Conservation (phyloP, 768 basidiomycete species). For the Paxillus rubicundulus region DNA sequence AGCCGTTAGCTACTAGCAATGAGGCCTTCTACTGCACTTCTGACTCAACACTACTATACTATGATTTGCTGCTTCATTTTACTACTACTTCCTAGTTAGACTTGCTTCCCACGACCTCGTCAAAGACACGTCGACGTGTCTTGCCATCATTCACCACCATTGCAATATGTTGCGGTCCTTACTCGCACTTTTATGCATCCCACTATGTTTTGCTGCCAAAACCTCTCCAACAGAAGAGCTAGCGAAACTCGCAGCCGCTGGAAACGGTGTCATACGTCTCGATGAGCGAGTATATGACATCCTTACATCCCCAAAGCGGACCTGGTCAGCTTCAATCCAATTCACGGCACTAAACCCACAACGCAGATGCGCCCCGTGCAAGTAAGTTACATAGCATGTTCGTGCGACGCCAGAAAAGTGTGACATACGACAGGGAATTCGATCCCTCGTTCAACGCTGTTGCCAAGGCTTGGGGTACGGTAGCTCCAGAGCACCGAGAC, state of each 20-base stretch:
- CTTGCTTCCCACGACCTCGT: constrained; percentile 11
- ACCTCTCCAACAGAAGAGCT: constrained; percentile 52
- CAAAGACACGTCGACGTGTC: constrained; percentile 1
- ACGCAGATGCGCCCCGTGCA: constrained; percentile 90
- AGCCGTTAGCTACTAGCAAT: too few species aligned
- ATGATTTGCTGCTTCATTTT: too few species aligned
- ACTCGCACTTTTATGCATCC: constrained; percentile 33
- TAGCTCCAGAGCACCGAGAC: constrained; percentile 59
- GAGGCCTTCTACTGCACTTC: too few species aligned
- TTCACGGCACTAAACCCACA: constrained; percentile 83
- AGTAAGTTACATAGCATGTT: constrained; percentile 46
- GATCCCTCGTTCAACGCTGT: constrained; percentile 80
- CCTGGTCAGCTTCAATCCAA: constrained; percentile 85
- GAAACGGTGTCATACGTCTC: constrained; percentile 81
- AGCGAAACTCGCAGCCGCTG: constrained; percentile 60
- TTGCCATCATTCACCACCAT: not conserved
- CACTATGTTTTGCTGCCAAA: constrained; percentile 30
- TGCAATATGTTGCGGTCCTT: constrained; percentile 17
- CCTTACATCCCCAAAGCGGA: constrained; percentile 68
- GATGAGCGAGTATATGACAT: constrained; percentile 75
- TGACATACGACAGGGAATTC: constrained; percentile 61
- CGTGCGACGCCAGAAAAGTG: not conserved
- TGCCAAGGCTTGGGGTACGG: constrained; percentile 76
- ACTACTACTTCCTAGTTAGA: too few species aligned
- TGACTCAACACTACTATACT: too few species aligned